Conservation (phyloP, 108 stramenopile genomes). For the Fistulifera pelliculosa region DNA sequence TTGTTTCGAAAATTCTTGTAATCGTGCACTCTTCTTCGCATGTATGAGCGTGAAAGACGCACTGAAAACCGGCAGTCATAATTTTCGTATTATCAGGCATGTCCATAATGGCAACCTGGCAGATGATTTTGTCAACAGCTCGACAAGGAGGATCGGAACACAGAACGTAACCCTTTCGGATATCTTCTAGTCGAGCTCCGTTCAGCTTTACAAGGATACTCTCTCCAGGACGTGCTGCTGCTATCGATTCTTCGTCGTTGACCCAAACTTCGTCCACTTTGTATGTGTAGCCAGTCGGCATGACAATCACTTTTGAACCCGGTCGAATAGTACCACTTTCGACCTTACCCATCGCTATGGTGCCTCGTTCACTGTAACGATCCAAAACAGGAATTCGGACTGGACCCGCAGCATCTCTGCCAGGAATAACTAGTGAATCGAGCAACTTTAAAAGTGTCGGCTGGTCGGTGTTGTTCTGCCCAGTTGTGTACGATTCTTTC, state of each 20-base stretch:
- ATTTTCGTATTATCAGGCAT: constrained; percentile 95
- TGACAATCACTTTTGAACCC: constrained; percentile 86
- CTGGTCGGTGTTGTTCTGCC: constrained; percentile 84
- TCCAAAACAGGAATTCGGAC: constrained; percentile 95
- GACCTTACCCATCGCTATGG: constrained; percentile 98
- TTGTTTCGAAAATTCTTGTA: constrained; percentile 85
- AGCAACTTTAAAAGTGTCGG: constrained; percentile 83
- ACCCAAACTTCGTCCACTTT: constrained; percentile 94
- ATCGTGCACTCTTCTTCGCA: constrained; percentile 89
- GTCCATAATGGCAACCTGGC: constrained; percentile 80
- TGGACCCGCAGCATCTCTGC: constrained; percentile 74
- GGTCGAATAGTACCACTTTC: constrained; percentile 87
- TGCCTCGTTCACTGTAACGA: constrained; percentile 95
- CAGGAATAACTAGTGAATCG: constrained; percentile 78
- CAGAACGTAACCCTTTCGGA: constrained; percentile 95
- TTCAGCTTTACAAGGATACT: constrained; percentile 92
- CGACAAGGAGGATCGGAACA: constrained; percentile 79
- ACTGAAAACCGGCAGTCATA: constrained; percentile 93
- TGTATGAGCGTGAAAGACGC: constrained; percentile 95
- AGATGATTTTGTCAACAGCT: constrained; percentile 78
- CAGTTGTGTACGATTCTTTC: constrained; percentile 53
- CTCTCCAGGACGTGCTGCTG: constrained; percentile 93
- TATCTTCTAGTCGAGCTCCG: constrained; percentile 82
- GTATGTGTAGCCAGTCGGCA: constrained; percentile 86
- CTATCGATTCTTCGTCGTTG: constrained; percentile 79